Evolutionary conservation across 2,329 filamentous ascomycete species (phyloP), one percentile per base, ranked within the genome.

Genomic region (Paracoccidioides brasiliensis): DNA sequence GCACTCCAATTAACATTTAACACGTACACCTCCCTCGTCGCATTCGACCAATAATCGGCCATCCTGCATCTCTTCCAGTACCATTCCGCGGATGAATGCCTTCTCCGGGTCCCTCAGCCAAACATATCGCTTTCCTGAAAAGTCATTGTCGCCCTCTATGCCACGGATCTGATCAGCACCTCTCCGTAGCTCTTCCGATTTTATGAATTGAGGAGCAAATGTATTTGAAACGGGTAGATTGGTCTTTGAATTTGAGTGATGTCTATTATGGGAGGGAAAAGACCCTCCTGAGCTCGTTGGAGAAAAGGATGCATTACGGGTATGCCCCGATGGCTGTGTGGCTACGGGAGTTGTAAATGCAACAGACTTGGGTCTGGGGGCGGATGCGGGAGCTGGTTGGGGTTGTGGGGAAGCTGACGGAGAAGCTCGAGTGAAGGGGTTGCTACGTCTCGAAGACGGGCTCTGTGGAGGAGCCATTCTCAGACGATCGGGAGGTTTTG

Each of bases 131-230:
- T 94, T 97, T 56, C 93, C 94, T 0, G 93, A 98, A 70, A 98
- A 97, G 77, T 98, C 93, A 69, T 96, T 97, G 67, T 96, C 91
- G 60, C 93, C 93, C 72, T 98, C 94, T 57, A 96, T 90, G 15
- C 88, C 86, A 22, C 78, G 75, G 35, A 83, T 76, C 58, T 74
- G 70, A 58, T 81, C 78, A 35, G 76, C 74, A 1, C 74, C 74
- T 53, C 76, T 76, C 62, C 82, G 79, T 70, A 87, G 75, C 61
- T 90, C 88, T 61, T 95, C 90, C 0, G 84, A 82, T 70, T 91
- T 93, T 73, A 98, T 97, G 71, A 98, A 98, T 8, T 89, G 88
- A 2, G 91, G 93, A 40, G 93, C 91, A 74, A 98, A 98, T 1
- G 93, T 98, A 61, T 81, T 86, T 0, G 86, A 88, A 5, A 78